Evolutionary conservation across 768 basidiomycete species (phyloP).

Genomic region (Rickenella mellea): DNA sequence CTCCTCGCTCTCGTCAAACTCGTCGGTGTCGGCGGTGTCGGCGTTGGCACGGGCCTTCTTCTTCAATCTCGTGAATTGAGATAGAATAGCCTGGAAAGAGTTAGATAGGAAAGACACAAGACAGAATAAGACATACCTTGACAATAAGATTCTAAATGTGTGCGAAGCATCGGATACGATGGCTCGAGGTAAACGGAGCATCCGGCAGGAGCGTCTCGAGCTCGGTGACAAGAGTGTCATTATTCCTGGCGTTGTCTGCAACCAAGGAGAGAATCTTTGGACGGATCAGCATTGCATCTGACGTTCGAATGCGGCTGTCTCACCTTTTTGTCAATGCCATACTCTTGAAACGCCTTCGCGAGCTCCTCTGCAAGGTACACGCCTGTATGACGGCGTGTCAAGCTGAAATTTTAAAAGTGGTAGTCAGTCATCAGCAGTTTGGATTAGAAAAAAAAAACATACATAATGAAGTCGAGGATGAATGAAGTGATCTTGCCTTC

Average conservation of each 20-base stretch:
- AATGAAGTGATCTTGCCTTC: slow-evolving; percentile 11
- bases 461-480: slow-evolving; percentile 16
- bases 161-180: slow-evolving; percentile 10
- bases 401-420: too few relatives aligned
- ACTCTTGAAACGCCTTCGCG: neutral
- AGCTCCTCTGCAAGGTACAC: slow-evolving; percentile 2
- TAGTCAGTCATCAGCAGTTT: too few relatives aligned
- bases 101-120: neutral
- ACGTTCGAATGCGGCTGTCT: too few relatives aligned
- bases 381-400: slow-evolving; percentile 2
- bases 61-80: slow-evolving; percentile 7
- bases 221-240: neutral
- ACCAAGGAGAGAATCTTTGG: neutral
- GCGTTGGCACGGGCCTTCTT: too few relatives aligned
- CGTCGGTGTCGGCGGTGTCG: slow-evolving; percentile 3
- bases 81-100: slow-evolving; percentile 15
- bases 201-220: neutral
- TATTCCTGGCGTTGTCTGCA: neutral
- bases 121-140: slow-evolving; percentile 11
- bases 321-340: neutral
- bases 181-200: neutral
- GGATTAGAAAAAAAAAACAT: too few relatives aligned
- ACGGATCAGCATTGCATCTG: neutral
- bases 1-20: neutral
- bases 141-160: slow-evolving; percentile 13